These are phyloP conservation scores for Claviceps africana DNA, from an alignment of 2,329 filamentous ascomycete species.

Conservation along the genomic window DNA sequence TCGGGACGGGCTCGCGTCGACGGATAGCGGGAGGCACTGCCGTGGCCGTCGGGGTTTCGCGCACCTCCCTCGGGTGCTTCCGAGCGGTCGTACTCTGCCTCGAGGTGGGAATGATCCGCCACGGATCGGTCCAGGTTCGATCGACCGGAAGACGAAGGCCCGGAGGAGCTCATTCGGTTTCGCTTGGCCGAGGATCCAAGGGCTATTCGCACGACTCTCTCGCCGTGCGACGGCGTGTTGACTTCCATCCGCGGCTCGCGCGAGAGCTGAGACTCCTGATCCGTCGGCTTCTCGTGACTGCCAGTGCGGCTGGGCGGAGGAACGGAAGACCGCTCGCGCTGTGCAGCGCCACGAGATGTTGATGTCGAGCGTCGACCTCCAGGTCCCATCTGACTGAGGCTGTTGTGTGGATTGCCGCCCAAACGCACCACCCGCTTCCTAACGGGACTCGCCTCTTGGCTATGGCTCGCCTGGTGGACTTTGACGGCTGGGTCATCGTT, in stretches of 20 bases:
- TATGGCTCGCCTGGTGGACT: constrained; percentile 11
- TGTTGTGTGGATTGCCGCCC: constrained; percentile 35
- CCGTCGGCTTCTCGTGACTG: constrained; percentile 26
- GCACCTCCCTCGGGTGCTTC: constrained; percentile 37
- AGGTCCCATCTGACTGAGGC: constrained; percentile 25
- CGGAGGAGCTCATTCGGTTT: constrained; percentile 22
- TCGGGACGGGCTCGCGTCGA: constrained; percentile 39
- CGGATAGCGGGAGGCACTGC: constrained; percentile 38
- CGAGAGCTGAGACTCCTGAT: constrained; percentile 21
- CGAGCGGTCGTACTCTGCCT: constrained; percentile 31
- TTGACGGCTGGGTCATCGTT: constrained; percentile 10
- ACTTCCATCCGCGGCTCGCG: constrained; percentile 26
- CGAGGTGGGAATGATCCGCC: constrained; percentile 20
- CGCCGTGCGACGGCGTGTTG: constrained; percentile 39
- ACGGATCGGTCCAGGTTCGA: constrained; percentile 21
- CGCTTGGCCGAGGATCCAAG: constrained; percentile 35
- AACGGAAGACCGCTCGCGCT: constrained; percentile 13
- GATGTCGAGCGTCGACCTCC: constrained; percentile 37
- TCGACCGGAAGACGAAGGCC: constrained; percentile 22
- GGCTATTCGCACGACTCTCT: constrained; percentile 41
- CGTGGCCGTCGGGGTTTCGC: constrained; percentile 33
- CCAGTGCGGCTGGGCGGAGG: constrained; percentile 24
- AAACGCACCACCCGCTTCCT: constrained; percentile 45
- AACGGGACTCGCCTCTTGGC: constrained; percentile 36
- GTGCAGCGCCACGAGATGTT: constrained; percentile 22